Evolutionary conservation across 1,284 basidiomycete genomes (phyloP).

Genomic region (Melanopsichium pennsylvanicum): DNA sequence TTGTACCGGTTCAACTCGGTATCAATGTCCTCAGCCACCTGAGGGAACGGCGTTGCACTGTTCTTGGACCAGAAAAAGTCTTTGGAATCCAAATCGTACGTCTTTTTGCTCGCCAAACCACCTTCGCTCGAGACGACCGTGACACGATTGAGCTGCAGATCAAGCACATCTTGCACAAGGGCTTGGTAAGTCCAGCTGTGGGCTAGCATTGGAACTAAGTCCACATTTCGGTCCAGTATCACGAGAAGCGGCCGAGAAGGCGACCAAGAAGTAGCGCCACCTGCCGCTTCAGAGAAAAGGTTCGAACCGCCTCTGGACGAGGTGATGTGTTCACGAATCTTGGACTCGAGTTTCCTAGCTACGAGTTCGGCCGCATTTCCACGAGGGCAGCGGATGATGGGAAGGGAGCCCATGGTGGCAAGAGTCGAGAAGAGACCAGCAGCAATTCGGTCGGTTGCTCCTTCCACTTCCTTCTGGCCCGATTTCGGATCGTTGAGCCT

Average conservation of each 20-base stretch:
- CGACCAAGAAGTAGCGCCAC: conserved; percentile 29
- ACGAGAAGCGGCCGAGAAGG: conserved; percentile 72
- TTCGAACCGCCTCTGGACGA: conserved; percentile 69
- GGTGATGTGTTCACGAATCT: conserved; percentile 89
- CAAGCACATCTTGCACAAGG: conserved; percentile 94
- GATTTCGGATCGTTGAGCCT: conserved; percentile 92
- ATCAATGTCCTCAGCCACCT: conserved; percentile 98
- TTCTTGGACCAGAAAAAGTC: conserved; percentile 99
- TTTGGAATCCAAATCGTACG: conserved; percentile 93
- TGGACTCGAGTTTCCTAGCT: conserved; percentile 90
- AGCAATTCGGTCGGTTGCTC: conserved; percentile 90
- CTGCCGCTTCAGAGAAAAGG: conserved; percentile 62
- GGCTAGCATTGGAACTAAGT: conserved; percentile 90
- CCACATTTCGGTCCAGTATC: conserved; percentile 92
- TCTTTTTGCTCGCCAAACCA: conserved; percentile 45
- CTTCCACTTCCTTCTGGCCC: conserved; percentile 88
- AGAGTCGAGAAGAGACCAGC: conserved; percentile 90
- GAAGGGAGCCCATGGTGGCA: conserved; percentile 89
- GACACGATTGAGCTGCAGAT: conserved; percentile 95
- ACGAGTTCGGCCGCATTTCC: conserved; percentile 99
- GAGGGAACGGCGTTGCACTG: conserved; percentile 93
- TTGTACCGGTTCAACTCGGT: conserved; percentile 90
- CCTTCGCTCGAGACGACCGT: conserved; percentile 70
- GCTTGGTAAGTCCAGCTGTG: conserved; percentile 99
- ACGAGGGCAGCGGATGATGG: conserved; percentile 90